phyloP scores from a whole-genome alignment of 768 basidiomycete species.

The Sarcodon aspratus region DNA sequence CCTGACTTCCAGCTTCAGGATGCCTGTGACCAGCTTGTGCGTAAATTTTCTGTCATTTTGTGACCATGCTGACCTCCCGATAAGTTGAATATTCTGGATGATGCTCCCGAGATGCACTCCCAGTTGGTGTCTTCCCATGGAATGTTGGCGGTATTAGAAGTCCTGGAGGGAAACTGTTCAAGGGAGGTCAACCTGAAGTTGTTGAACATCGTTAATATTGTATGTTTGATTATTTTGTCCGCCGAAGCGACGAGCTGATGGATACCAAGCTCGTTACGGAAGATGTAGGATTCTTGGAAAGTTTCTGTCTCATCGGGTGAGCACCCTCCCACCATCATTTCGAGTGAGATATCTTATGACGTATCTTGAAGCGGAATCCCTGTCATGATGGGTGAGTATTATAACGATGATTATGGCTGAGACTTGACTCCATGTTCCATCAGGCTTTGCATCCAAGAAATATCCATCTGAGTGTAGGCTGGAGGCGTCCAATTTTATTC shows the following conservation, averaged over 20 bases:
- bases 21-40: slow-evolving; percentile 80
- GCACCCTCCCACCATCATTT: slow-evolving; percentile 9
- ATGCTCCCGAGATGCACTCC: slow-evolving; percentile 73
- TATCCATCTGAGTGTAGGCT: slow-evolving; percentile 86
- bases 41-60: slow-evolving; percentile 12
- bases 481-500: slow-evolving; percentile 94
- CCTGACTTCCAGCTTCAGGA: slow-evolving; percentile 76
- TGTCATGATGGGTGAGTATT: slow-evolving; percentile 73
- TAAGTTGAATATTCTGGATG: slow-evolving; percentile 66
- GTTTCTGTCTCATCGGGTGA: slow-evolving; percentile 86
- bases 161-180: slow-evolving; percentile 78
- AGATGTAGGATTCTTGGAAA: slow-evolving; percentile 83
- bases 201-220: slow-evolving; percentile 83
- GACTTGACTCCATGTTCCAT: not conserved
- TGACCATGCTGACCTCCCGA: not conserved
- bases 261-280: slow-evolving; percentile 31
- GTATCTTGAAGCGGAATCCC: slow-evolving; percentile 65
- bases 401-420: slow-evolving; percentile 1
- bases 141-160: slow-evolving; percentile 89
- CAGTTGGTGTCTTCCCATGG: slow-evolving; percentile 92
- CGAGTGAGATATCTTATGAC: not conserved
- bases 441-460: slow-evolving; percentile 90
- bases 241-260: not conserved
- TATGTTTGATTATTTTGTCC: slow-evolving; percentile 19
- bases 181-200: slow-evolving; percentile 80